phyloP scores from a whole-genome alignment of 1,284 basidiomycete species.

The Leccinum griseonigrum region DNA sequence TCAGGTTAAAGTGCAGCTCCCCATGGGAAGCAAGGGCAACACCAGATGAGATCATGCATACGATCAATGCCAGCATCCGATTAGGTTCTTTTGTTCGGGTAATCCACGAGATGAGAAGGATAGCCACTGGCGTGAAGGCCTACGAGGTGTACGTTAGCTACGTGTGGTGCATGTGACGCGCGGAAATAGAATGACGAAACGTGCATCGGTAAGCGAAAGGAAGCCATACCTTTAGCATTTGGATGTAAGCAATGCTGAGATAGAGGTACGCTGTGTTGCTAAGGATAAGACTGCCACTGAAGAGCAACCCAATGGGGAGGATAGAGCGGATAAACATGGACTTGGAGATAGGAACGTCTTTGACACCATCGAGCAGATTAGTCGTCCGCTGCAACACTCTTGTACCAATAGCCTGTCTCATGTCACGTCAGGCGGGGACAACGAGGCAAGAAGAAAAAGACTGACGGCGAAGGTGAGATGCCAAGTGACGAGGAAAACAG shows the following conservation, averaged over 20 bases:
- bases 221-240: constrained; percentile 87
- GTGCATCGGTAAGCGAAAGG: background rate
- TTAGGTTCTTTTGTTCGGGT: constrained; percentile 90
- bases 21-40: constrained; percentile 89
- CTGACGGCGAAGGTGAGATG: constrained; percentile 81
- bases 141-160: constrained; percentile 31
- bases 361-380: constrained; percentile 82
- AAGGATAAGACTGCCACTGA: constrained; percentile 89
- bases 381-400: constrained; percentile 89
- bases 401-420: constrained; percentile 76
- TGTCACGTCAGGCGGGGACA: background rate
- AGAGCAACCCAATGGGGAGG: constrained; percentile 90
- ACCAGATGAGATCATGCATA: constrained; percentile 89
- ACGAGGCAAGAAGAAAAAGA: constrained; percentile 13
- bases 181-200: background rate
- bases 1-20: constrained; percentile 81
- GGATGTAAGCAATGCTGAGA: constrained; percentile 90
- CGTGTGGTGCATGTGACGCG: background rate
- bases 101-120: constrained; percentile 91
- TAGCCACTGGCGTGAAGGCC: constrained; percentile 97
- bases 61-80: constrained; percentile 77
- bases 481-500: constrained; percentile 88
- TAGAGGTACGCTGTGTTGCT: constrained; percentile 95
- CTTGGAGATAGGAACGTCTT: constrained; percentile 83
- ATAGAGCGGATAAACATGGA: constrained; percentile 86